Percentiles rank a stretch among this genome's conserved stretches.
phyloP scores from a whole-genome alignment of 768 basidiomycete species.

The Dioszegia hungarica region DNA sequence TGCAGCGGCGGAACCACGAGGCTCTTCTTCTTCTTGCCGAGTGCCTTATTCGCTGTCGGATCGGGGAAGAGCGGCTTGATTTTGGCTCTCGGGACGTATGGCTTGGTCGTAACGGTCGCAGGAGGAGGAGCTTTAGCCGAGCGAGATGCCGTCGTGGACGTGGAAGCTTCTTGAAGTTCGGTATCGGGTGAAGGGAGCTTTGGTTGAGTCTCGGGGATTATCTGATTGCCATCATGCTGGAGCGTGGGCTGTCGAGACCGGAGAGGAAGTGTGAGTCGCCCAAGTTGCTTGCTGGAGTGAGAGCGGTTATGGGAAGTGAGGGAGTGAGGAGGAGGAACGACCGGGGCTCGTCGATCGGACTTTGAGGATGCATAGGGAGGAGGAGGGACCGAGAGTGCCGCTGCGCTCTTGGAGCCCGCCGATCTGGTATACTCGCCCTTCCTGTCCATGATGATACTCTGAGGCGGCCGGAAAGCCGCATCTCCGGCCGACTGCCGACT shows the following conservation, averaged over 20 bases:
- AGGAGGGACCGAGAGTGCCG: not conserved
- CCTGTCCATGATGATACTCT: too few species aligned
- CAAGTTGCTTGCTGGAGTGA: not conserved
- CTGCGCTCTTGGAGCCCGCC: too few species aligned
- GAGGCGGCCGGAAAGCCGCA: too few species aligned
- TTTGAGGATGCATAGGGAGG: not conserved
- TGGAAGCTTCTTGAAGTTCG: too few species aligned
- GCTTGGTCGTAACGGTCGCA: not conserved
- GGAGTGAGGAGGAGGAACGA: too few species aligned
- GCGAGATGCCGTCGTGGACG: too few species aligned
- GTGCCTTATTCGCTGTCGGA: not conserved
- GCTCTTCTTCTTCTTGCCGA: not conserved
- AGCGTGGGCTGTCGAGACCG: not conserved
- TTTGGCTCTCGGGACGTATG: not conserved
- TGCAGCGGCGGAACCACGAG: too few species aligned
- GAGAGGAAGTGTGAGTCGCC: not conserved
- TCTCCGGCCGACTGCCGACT: too few species aligned
- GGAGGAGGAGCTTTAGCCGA: not conserved
- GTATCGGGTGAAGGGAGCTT: too few species aligned
- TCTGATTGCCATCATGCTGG: too few species aligned
- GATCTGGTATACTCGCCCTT: slow-evolving; percentile 1
- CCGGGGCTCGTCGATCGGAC: too few species aligned
- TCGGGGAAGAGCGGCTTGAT: not conserved
- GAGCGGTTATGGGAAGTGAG: not conserved
- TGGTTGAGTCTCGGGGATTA: too few species aligned